A percentile compares a stretch with the other conserved stretches of the same genome.
These are phyloP conservation scores for Aspergillaceae sp. DNA, from an alignment of 2,329 filamentous ascomycete genomes.

Conservation along the genomic window DNA sequence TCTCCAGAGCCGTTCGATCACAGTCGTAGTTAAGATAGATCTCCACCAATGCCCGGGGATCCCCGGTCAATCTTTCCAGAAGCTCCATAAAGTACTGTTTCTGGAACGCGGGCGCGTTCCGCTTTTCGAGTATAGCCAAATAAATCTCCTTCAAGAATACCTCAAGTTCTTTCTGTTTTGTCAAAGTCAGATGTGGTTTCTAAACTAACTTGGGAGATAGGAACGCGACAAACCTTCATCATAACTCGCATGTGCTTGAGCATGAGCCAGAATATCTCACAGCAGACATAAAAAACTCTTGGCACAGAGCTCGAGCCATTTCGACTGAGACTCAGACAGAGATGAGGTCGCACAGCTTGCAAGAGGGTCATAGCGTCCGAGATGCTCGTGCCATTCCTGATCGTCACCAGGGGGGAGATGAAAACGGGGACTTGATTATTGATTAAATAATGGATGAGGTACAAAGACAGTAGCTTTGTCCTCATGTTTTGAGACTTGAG, in stretches of 20 bases:
- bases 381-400: slow-evolving; percentile 80
- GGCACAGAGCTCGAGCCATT: slow-evolving; percentile 93
- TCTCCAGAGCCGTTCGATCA: slow-evolving; percentile 82
- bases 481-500: slow-evolving; percentile 92
- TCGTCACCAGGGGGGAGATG: slow-evolving; percentile 82
- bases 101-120: slow-evolving; percentile 76
- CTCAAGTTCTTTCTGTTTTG: slow-evolving; percentile 76
- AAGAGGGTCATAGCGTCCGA: slow-evolving; percentile 78
- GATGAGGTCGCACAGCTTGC: slow-evolving; percentile 91
- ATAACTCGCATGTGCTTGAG: slow-evolving; percentile 85
- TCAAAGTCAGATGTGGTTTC: slow-evolving; percentile 8
- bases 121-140: slow-evolving; percentile 78
- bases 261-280: slow-evolving; percentile 98
- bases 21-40: slow-evolving; percentile 98
- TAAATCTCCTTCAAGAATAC: slow-evolving; percentile 98
- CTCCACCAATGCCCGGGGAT: slow-evolving; percentile 84
- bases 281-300: slow-evolving; percentile 87
- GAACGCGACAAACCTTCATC: slow-evolving; percentile 62
- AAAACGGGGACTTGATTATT: slow-evolving; percentile 92
- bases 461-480: slow-evolving; percentile 88
- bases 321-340: slow-evolving; percentile 86
- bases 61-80: slow-evolving; percentile 71
- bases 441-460: slow-evolving; percentile 88
- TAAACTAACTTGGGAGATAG: background rate
- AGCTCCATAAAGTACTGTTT: slow-evolving; percentile 88